Evolutionary conservation across 495 filamentous ascomycete genomes (phyloP).

Genomic region (Trichoderma reesei): DNA sequence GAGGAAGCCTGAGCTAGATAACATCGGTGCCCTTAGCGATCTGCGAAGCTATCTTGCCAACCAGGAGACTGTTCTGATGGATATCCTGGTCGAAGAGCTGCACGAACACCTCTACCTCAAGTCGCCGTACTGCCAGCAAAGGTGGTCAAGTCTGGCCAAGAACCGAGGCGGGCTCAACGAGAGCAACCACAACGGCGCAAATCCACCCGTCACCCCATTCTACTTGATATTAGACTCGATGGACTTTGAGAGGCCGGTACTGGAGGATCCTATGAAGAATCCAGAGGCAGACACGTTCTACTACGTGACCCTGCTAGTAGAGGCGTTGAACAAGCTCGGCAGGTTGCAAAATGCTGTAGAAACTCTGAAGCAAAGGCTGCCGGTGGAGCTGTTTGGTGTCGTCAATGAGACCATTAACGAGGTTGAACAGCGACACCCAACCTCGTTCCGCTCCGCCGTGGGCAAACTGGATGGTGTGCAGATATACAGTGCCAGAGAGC

Average conservation of each 20-base stretch:
- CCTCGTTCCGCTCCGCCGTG: constrained; percentile 47
- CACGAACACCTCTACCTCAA: constrained; percentile 97
- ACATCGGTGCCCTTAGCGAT: constrained; percentile 82
- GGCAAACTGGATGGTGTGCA: constrained; percentile 48
- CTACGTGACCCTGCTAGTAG: constrained; percentile 80
- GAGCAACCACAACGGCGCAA: constrained; percentile 34
- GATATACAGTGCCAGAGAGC: constrained; percentile 55
- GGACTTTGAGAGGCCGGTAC: constrained; percentile 55
- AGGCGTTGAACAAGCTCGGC: constrained; percentile 80
- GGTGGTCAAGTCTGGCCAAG: constrained; percentile 71
- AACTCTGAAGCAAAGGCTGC: constrained; percentile 81
- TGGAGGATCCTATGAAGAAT: constrained; percentile 82
- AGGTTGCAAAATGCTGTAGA: constrained; percentile 78
- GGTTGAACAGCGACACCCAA: constrained; percentile 82
- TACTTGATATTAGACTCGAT: constrained; percentile 71
- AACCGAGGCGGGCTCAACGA: constrained; percentile 35
- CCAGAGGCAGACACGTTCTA: constrained; percentile 91
- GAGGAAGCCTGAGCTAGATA: constrained; percentile 78
- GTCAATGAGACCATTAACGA: constrained; percentile 93
- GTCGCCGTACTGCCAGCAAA: constrained; percentile 87
- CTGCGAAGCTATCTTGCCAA: constrained; percentile 80
- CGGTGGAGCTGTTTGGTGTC: constrained; percentile 85
- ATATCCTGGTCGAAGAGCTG: constrained; percentile 91
- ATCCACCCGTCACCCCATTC: constrained; percentile 42
- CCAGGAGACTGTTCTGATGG: constrained; percentile 82